Conservation (phyloP, 495 filamentous ascomycete species). For the Elaphomyces granulatus region DNA sequence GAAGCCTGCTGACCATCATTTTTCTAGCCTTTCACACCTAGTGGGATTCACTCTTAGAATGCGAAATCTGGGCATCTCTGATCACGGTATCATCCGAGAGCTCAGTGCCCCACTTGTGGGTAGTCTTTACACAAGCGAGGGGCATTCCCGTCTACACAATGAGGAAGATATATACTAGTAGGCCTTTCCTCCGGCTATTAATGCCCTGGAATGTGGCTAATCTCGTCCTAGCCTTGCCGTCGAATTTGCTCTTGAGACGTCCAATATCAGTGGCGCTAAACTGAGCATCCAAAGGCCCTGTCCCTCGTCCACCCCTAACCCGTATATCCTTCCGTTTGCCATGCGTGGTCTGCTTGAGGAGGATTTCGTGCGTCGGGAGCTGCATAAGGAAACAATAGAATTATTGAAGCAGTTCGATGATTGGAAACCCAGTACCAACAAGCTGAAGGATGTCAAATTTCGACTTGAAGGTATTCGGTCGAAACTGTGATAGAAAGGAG, state of each 20-base stretch:
- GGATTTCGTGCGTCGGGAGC: slow-evolving; percentile 69
- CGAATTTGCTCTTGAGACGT: slow-evolving; percentile 74
- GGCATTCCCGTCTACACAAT: slow-evolving; percentile 86
- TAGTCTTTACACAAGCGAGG: slow-evolving; percentile 81
- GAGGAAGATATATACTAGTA: slow-evolving; percentile 80
- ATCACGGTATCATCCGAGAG: slow-evolving; percentile 88
- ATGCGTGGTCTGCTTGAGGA: slow-evolving; percentile 89
- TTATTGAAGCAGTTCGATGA: slow-evolving; percentile 79
- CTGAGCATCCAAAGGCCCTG: slow-evolving; percentile 38
- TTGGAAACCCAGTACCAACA: slow-evolving; percentile 83
- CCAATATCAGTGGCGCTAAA: slow-evolving; percentile 38
- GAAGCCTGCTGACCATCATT: slow-evolving; percentile 5
- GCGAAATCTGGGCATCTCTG: slow-evolving; percentile 78
- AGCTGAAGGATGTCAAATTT: slow-evolving; percentile 91
- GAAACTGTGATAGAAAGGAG: slow-evolving; percentile 41
- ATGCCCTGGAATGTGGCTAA: neutral
- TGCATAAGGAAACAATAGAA: slow-evolving; percentile 60
- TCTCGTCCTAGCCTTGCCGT: slow-evolving; percentile 50
- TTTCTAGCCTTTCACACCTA: slow-evolving; percentile 58
- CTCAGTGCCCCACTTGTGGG: slow-evolving; percentile 79
- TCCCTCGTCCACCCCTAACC: slow-evolving; percentile 45
- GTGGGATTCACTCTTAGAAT: slow-evolving; percentile 89
- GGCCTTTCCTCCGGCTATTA: slow-evolving; percentile 10
- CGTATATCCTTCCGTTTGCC: slow-evolving; percentile 85
- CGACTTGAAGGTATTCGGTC: slow-evolving; percentile 82